A percentile compares a stretch with the other conserved stretches of the same genome.
Conservation (phyloP, 163 green algal genomes). For the Scenedesmus sp. region DNA sequence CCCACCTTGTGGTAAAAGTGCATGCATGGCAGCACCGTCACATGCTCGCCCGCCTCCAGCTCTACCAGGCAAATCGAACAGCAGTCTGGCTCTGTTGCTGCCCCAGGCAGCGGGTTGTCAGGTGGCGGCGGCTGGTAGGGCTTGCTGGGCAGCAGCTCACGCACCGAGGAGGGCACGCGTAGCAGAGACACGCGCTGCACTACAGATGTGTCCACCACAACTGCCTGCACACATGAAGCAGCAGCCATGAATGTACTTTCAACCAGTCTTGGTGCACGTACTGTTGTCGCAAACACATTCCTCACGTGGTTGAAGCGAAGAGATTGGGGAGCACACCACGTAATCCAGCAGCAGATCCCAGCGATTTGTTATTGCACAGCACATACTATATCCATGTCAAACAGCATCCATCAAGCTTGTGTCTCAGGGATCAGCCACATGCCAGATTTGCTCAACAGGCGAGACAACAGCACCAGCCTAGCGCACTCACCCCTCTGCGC, state of each 20-base stretch:
- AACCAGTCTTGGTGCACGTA: too few species aligned
- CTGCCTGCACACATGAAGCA: not conserved
- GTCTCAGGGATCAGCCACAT: not conserved
- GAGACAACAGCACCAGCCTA: not conserved
- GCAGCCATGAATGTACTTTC: too few species aligned
- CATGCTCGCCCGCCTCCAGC: conserved; percentile 39
- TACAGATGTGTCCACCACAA: not conserved
- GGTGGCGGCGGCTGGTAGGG: conserved; percentile 38
- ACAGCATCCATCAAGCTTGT: not conserved
- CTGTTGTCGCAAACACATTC: too few species aligned
- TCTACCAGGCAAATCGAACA: conserved; percentile 51
- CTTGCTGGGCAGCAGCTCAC: conserved; percentile 45
- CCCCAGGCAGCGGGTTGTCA: conserved; percentile 43
- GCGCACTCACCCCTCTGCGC: conserved; percentile 25
- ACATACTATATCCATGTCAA: too few species aligned
- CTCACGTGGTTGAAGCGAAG: too few species aligned
- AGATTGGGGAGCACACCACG: too few species aligned
- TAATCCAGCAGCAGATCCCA: too few species aligned
- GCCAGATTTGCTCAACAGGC: too few species aligned
- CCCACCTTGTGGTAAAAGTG: conserved; percentile 54
- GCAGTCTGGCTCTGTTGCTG: conserved; percentile 44
- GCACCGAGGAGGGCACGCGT: conserved; percentile 41
- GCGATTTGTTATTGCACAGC: too few species aligned
- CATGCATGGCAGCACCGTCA: conserved; percentile 52
- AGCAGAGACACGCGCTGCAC: not conserved